Conservation (phyloP, 2,329 filamentous ascomycete species). For the Pseudogymnoascus sp. region DNA sequence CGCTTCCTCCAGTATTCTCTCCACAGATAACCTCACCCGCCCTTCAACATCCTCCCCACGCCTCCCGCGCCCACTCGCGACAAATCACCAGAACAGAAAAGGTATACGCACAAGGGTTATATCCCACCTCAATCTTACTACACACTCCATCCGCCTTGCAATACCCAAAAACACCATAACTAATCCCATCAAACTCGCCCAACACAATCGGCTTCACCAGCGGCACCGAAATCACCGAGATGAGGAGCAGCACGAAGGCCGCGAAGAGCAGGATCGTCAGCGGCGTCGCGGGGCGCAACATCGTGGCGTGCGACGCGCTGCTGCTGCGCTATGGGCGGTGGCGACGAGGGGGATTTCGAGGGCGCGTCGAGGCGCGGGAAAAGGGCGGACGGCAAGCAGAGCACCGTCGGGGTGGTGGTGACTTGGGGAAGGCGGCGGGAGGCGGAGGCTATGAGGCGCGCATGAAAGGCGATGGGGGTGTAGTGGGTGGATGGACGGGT, state of each 20-base stretch:
- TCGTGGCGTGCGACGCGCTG: slow-evolving; percentile 28
- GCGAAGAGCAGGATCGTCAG: slow-evolving; percentile 75
- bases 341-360: neutral
- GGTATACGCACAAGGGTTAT: slow-evolving; percentile 61
- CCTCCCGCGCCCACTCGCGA: neutral
- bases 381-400: neutral
- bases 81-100: neutral
- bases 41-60: neutral
- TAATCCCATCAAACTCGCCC: slow-evolving; percentile 64
- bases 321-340: neutral
- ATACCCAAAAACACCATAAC: slow-evolving; percentile 89
- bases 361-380: neutral
- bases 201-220: slow-evolving; percentile 80
- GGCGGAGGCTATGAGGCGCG: neutral
- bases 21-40: neutral
- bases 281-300: slow-evolving; percentile 83
- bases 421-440: neutral
- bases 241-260: slow-evolving; percentile 75
- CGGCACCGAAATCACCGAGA: slow-evolving; percentile 86
- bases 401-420: neutral
- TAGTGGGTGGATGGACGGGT: neutral
- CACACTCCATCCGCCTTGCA: slow-evolving; percentile 57
- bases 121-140: slow-evolving; percentile 70
- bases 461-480: slow-evolving; percentile 1
- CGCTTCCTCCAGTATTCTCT: slow-evolving; percentile 4